Base-by-base conservation (phyloP, 495 filamentous ascomycete species). In the Penicillium alfredii region DNA sequence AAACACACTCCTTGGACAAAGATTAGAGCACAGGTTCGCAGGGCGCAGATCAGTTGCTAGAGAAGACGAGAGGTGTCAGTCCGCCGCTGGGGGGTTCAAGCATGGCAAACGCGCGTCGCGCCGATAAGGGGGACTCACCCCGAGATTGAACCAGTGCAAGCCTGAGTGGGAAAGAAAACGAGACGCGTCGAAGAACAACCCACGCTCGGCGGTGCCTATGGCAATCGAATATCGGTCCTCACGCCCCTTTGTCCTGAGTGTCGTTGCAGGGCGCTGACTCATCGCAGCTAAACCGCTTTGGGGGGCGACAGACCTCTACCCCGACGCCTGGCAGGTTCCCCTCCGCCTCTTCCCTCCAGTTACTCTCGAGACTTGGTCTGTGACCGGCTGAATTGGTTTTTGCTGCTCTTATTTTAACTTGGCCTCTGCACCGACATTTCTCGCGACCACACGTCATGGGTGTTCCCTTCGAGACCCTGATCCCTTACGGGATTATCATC, bases 401-500 rank as follows among this genome's bases (percentile, higher is more conserved):
- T 44, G 18, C 14, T 13, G 19, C 35, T 30, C 19, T 12, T 21
- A 21, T 26, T 21, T 2, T 15, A 16, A 8, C 19, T 16, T 16
- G 13, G 9, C 28, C 26, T 40, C 23, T 38, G 7, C 15, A 4
- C 12, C 23, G 14, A n/a, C 10, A 23, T 14, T 27, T 25, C 6
- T 36, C 23, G 29, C 33, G 16, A 40, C 30, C 26, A 7, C 38
- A 40, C 74, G 74, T 53, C 31, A 97, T 97, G 92, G 86, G 83
- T 61, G 79, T 98, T 45, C 92, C 92, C 34, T 97, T 97, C 71
- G 92, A 98, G 74, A 81, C 88, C 41, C 69, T 98, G 51, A 65
- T 98, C 59, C 92, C 92, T 30, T 97, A 94, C 69, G 92, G 75
- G 49, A 89, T 96, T 73, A 85, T 93, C 66, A 60, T 88, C 33